Evolutionary conservation across 1,139 yeast genomes (phyloP), one percentile per base, ranked within the genome.

Genomic region (Candida tetrigidarum): DNA sequence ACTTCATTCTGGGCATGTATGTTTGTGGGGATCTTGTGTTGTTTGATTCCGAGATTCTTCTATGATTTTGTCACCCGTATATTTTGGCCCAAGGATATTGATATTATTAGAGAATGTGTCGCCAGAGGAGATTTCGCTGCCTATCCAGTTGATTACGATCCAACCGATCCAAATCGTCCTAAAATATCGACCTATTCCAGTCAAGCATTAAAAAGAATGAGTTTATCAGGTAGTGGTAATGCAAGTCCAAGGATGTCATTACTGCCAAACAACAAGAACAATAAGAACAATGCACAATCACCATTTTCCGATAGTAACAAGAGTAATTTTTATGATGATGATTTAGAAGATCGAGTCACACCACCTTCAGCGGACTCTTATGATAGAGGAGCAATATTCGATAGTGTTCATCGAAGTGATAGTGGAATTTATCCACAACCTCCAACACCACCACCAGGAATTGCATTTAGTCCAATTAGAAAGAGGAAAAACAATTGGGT

Each of bases 1-100:
- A 73, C 84, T 2, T 60, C 83, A 2, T 91, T 82, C 64, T 93
- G 99, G 99, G 92, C 91, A 0, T 84, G 89, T 53, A 65, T 85
- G 34, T 75, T 87, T 50, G 73, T 88, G 45, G 96, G 97, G 10
- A 69, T 86, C 8, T 59, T 86, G 18, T 77, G 80, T 33, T 88
- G 96, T 63, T 64, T 93, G 52, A 58, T 90, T 16, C 98, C 98
- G 8, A 79, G 96, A 53, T 83, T 89, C 60, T 66, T 83, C 25
- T 78, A 73, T 57, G 91, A 88, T 66, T 74, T 83, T 42, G 60
- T 80, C 38, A 82, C 78, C 54, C 84, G 82, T 56, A 63, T 86
- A 36, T 81, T 74, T 60, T 68, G 67, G 58, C 99, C 99, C 8
- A 71, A 71, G 44, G 98, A 93, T 64, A 74, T 88, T 48, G 98